Conservation (phyloP, 139 green algal genomes). For the Pedinophyceae sp. region DNA sequence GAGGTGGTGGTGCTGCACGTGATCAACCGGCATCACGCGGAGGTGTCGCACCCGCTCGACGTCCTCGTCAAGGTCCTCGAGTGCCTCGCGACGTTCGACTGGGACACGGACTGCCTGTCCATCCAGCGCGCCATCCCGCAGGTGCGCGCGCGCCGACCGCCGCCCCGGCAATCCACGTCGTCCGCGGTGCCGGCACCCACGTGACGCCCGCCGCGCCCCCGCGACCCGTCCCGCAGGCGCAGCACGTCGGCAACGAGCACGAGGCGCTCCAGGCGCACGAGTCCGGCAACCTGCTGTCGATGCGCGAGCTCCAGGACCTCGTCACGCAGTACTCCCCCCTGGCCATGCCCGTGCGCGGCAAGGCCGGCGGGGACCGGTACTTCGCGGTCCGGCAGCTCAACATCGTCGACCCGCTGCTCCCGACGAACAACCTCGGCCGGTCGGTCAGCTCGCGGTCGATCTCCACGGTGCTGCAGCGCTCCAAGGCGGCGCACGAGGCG, state of each 20-base stretch:
- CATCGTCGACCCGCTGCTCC: conserved; percentile 84
- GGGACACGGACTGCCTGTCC: conserved; percentile 68
- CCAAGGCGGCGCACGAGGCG: conserved; percentile 17
- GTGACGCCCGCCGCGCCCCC: too few relatives aligned
- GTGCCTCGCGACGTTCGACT: conserved; percentile 71
- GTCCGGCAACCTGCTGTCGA: too few relatives aligned
- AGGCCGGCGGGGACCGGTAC: too few relatives aligned
- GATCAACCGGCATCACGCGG: conserved; percentile 63
- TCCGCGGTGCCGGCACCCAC: too few relatives aligned
- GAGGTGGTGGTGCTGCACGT: conserved; percentile 92
- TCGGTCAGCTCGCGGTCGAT: conserved; percentile 33
- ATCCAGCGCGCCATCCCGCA: conserved; percentile 54
- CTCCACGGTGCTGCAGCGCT: neutral
- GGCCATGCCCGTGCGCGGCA: too few relatives aligned
- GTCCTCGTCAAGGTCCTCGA: conserved; percentile 76
- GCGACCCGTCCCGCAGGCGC: too few relatives aligned
- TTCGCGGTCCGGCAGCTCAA: conserved; percentile 62
- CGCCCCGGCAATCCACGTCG: too few relatives aligned
- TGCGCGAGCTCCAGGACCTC: too few relatives aligned
- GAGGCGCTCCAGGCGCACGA: too few relatives aligned
- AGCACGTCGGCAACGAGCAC: too few relatives aligned
- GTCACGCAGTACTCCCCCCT: too few relatives aligned
- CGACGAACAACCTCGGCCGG: conserved; percentile 88
- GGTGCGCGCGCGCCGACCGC: too few relatives aligned
- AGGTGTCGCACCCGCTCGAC: conserved; percentile 49